phyloP scores from a whole-genome alignment of 1,284 basidiomycete genomes.

The Cerioporus squamosus region DNA sequence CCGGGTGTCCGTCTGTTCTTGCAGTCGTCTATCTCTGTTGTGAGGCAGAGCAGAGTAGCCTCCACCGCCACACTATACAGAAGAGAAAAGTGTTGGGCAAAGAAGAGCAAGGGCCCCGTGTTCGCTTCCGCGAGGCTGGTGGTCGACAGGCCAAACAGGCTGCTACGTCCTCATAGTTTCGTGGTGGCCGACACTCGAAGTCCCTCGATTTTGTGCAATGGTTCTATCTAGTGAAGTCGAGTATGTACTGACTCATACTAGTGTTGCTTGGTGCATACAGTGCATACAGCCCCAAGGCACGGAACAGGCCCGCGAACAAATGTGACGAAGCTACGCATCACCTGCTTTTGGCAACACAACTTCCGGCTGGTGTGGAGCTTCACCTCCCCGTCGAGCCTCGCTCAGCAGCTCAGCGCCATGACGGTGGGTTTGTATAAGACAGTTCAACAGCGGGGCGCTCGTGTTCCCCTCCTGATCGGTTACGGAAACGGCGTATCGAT shows the following conservation, averaged over 20 bases:
- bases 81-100: no score
- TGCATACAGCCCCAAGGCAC: constrained; percentile 50
- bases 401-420: constrained; percentile 83
- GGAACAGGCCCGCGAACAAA: constrained; percentile 26
- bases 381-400: constrained; percentile 57
- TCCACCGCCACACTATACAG: no score
- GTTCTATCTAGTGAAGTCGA: no score
- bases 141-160: no score
- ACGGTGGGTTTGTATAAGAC: constrained; percentile 80
- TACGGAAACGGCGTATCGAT: constrained; percentile 87
- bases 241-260: constrained; percentile 33
- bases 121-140: no score
- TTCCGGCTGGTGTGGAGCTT: constrained; percentile 89
- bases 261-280: constrained; percentile 97
- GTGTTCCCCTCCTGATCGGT: constrained; percentile 76
- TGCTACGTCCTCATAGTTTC: no score
- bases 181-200: no score
- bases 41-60: no score
- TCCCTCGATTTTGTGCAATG: no score
- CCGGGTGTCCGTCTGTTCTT: no score
- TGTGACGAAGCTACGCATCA: constrained; percentile 64
- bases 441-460: constrained; percentile 73
- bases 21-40: no score
- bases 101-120: no score
- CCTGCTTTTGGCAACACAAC: constrained; percentile 96